phyloP scores from a whole-genome alignment of 1,284 basidiomycete genomes.

The Apiotrichum gamsii region DNA sequence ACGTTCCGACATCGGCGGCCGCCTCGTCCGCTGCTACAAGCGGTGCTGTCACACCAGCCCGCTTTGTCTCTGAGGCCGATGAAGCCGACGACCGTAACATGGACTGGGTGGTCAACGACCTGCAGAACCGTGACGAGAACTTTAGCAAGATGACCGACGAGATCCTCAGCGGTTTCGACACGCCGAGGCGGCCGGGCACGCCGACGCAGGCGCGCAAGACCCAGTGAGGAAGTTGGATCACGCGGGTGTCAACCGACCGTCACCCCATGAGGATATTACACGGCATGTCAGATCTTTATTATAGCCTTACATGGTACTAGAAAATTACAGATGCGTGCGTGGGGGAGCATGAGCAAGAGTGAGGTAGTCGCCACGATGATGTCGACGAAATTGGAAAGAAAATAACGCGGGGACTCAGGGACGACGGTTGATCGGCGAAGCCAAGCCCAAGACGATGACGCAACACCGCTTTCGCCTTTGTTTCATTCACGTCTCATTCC shows the following conservation, averaged over 20 bases:
- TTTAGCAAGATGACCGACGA: conserved; percentile 1
- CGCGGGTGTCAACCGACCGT: too few species aligned
- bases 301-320: too few species aligned
- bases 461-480: too few species aligned
- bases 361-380: not conserved
- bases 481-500: too few species aligned
- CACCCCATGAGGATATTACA: too few species aligned
- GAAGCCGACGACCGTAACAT: conserved; percentile 14
- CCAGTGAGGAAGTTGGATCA: not conserved
- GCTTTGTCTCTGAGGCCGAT: not conserved
- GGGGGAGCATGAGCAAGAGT: too few species aligned
- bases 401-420: too few species aligned
- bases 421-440: too few species aligned
- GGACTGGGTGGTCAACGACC: conserved; percentile 17
- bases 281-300: too few species aligned
- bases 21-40: not conserved
- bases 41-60: not conserved
- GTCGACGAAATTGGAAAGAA: too few species aligned
- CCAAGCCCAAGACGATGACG: too few species aligned
- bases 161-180: not conserved
- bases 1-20: not conserved
- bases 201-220: not conserved
- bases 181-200: not conserved
- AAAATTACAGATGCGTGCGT: too few species aligned
- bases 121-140: not conserved